Conservation (phyloP, 352 stramenopile species). For the Globisporangium solare region DNA sequence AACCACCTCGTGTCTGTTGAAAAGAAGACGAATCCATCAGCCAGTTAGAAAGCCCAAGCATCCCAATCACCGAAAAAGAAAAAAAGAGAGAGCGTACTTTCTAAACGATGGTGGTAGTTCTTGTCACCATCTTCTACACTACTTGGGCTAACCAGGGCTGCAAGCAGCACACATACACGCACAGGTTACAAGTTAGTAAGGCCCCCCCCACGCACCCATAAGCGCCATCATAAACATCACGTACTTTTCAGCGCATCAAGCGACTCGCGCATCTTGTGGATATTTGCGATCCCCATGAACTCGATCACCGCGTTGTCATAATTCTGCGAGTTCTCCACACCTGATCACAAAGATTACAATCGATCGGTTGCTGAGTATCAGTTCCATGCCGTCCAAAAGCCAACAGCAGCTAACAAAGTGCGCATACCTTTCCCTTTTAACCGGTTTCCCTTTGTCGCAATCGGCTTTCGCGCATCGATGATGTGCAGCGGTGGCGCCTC, state of each 20-base stretch:
- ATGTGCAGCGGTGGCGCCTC: conserved; percentile 78
- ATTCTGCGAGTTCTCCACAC: conserved; percentile 95
- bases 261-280: conserved; percentile 97
- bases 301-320: conserved; percentile 95
- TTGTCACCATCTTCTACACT: conserved; percentile 84
- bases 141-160: conserved; percentile 76
- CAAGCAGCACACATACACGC: neutral
- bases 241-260: conserved; percentile 83
- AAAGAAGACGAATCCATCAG: conserved; percentile 4
- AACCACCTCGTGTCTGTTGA: conserved; percentile 93
- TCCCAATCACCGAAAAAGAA: neutral
- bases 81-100: conserved; percentile 40
- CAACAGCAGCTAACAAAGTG: neutral
- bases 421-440: conserved; percentile 74
- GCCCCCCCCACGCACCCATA: neutral
- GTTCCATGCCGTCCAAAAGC: neutral
- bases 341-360: conserved; percentile 29
- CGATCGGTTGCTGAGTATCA: neutral
- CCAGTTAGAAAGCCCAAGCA: neutral
- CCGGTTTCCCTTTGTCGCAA: conserved; percentile 78
- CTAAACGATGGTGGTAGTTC: conserved; percentile 82
- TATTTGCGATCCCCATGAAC: conserved; percentile 99
- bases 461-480: conserved; percentile 77
- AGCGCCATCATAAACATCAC: conserved; percentile 10
- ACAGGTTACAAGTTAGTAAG: conserved; percentile 7